Conservation (phyloP, 129 eudicot species). For the Rutidosis leptorrhynchoides region DNA sequence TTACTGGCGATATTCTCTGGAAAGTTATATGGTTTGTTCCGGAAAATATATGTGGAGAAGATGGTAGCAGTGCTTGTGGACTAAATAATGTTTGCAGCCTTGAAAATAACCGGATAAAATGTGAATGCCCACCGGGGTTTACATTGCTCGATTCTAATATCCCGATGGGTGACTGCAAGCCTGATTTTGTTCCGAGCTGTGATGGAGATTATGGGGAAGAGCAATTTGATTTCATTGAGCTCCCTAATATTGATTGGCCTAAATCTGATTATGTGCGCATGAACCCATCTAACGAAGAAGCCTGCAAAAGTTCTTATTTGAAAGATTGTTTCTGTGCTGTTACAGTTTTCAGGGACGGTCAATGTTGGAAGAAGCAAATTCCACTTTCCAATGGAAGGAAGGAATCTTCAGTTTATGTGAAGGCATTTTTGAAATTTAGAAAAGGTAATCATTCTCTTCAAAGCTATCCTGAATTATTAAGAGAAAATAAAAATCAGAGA, state of each 20-base stretch:
- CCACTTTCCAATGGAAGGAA: constrained; percentile 33
- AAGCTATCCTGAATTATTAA: not conserved
- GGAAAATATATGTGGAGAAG: constrained; percentile 33
- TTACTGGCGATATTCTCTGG: constrained; percentile 11
- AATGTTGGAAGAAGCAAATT: no score
- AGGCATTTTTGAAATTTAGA: constrained; percentile 33
- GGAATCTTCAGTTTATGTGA: constrained; percentile 3
- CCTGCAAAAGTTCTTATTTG: constrained; percentile 21
- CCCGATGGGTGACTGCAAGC: constrained; percentile 47
- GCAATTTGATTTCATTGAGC: constrained; percentile 19
- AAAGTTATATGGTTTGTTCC: constrained; percentile 32
- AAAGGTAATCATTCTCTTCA: constrained; percentile 16
- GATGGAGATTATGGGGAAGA: constrained; percentile 2
- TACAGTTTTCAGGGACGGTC: no score
- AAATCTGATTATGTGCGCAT: constrained; percentile 15
- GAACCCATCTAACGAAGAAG: constrained; percentile 19
- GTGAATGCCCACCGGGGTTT: constrained; percentile 55
- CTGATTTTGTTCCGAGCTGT: constrained; percentile 37
- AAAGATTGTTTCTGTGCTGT: constrained; percentile 64
- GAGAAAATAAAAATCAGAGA: constrained; percentile 4
- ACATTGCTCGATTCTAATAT: constrained; percentile 45
- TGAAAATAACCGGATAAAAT: constrained; percentile 31
- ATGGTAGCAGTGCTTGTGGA: constrained; percentile 55
- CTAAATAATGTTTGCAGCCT: constrained; percentile 55
- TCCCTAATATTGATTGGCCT: constrained; percentile 51